Conservation (phyloP, 768 basidiomycete species). For the Hypsizygus marmoreus region DNA sequence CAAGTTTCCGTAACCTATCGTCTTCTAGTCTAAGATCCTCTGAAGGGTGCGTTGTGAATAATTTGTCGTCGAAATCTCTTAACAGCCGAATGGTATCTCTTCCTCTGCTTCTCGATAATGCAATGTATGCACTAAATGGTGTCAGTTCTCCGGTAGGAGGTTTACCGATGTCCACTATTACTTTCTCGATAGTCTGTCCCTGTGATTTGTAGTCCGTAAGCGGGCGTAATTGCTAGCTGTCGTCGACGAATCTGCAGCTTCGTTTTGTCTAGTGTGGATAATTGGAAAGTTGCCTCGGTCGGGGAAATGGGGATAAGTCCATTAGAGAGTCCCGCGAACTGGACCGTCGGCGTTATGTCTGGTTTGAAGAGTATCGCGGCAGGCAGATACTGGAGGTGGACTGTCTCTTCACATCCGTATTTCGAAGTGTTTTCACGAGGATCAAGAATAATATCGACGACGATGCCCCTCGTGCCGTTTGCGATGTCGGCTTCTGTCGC, state of each 20-base stretch:
- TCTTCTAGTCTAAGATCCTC: conserved; percentile 22
- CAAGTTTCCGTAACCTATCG: conserved; percentile 5
- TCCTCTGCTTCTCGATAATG: conserved; percentile 33
- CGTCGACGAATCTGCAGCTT: not conserved
- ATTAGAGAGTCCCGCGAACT: conserved; percentile 25
- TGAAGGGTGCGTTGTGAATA: conserved; percentile 26
- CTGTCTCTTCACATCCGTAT: not conserved
- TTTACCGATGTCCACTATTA: conserved; percentile 35
- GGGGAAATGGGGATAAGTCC: conserved; percentile 28
- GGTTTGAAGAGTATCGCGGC: conserved; percentile 32
- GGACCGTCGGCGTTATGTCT: conserved; percentile 7
- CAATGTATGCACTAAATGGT: conserved; percentile 34
- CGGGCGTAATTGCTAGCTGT: not conserved
- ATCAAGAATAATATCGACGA: conserved; percentile 34
- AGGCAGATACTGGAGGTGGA: conserved; percentile 31
- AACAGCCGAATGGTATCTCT: conserved; percentile 30
- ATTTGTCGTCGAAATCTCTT: conserved; percentile 25
- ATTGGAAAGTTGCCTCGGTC: conserved; percentile 1
- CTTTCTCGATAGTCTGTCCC: conserved; percentile 26
- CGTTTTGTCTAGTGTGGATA: too few relatives aligned
- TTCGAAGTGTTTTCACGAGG: conserved; percentile 28
- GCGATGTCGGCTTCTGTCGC: conserved; percentile 41
- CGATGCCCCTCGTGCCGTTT: conserved; percentile 39
- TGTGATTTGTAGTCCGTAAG: conserved; percentile 2
- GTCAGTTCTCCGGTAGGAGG: conserved; percentile 26